Conservation (phyloP, 1,284 basidiomycete genomes). For the Moniliella sp. region DNA sequence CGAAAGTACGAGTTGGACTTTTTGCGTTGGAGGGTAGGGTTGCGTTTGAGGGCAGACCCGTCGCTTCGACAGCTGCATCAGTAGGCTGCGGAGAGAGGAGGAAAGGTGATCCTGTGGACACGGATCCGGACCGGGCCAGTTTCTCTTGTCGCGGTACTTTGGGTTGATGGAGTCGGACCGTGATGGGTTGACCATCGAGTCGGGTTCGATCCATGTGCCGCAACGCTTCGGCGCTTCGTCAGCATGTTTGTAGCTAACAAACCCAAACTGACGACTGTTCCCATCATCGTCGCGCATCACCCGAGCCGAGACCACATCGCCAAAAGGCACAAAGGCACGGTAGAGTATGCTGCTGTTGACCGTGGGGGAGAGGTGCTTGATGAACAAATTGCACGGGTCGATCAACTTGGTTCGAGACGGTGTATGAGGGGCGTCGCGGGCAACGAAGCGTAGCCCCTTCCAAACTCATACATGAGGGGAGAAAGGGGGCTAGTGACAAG, state of each 20-base stretch:
- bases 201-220: slow-evolving; percentile 42
- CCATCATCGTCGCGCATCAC: slow-evolving; percentile 74
- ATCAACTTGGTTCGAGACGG: slow-evolving; percentile 17
- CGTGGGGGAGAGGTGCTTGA: slow-evolving; percentile 16
- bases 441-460: no score
- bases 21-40: no score
- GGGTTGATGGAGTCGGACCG: slow-evolving; percentile 67
- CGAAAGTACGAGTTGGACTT: no score
- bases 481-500: no score
- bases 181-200: slow-evolving; percentile 46
- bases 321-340: slow-evolving; percentile 13
- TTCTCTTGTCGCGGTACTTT: slow-evolving; percentile 69
- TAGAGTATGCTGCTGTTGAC: slow-evolving; percentile 12
- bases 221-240: slow-evolving; percentile 48
- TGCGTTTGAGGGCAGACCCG: no score
- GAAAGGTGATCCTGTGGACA: no score
- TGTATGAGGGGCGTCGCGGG: no score
- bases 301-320: slow-evolving; percentile 46
- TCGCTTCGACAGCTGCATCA: no score
- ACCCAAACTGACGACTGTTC: slow-evolving; percentile 75
- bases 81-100: no score
- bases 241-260: slow-evolving; percentile 48
- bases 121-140: no score
- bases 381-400: slow-evolving; percentile 23
- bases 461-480: no score